Base-by-base conservation (phyloP, 139 green algal genomes). In the Limnomonas spitsbergensis region DNA sequence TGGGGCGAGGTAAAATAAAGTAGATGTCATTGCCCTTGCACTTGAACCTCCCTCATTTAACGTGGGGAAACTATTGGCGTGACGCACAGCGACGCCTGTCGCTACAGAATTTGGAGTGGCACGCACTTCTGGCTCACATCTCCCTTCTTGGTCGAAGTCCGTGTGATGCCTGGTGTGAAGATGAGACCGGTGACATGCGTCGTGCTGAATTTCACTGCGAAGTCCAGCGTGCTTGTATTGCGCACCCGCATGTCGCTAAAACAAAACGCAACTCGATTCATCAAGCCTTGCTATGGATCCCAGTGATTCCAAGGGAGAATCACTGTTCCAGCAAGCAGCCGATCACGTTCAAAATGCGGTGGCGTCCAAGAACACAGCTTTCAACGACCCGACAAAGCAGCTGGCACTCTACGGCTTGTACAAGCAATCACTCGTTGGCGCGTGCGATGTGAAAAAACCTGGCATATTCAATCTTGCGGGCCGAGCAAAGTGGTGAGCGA, bases 261-360 rank as follows among this genome's bases (percentile, higher is more conserved):
- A n/a, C n/a, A n/a, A n/a, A n/a, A n/a, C n/a, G n/a, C n/a, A n/a
- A n/a, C n/a, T n/a, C 14, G 47, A 29, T 61, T 29, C 47, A 61
- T 20, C 14, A 61, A 29, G 47, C 14, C 14, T 29, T 61, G 20
- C 20, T 61, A 61, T 61, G 47, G 47, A 61, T 61, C 14, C 14
- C 47, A 61, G 14, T 61, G 47, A n/a, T n/a, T n/a, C n/a, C n/a
- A n/a, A 82, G 27, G 32, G 40, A 9, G 53, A 82, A 29, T 70
- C 56, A 14, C 2, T 40, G 4, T 82, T 82, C 9, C 31, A 4
- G 2, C 32, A 40, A 7, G 78, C 78, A 6, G 78, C 78, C 0
- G 66, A 38, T 34, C 78, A 78, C 40, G 37, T 82, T 2, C 53
- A 54, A 7, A 20, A 70, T 32, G 69, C 78, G 3, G 78, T 82